These are phyloP conservation scores for Aspergillus fumigatus DNA, from an alignment of 2,329 filamentous ascomycete species.

Conservation along the genomic window DNA sequence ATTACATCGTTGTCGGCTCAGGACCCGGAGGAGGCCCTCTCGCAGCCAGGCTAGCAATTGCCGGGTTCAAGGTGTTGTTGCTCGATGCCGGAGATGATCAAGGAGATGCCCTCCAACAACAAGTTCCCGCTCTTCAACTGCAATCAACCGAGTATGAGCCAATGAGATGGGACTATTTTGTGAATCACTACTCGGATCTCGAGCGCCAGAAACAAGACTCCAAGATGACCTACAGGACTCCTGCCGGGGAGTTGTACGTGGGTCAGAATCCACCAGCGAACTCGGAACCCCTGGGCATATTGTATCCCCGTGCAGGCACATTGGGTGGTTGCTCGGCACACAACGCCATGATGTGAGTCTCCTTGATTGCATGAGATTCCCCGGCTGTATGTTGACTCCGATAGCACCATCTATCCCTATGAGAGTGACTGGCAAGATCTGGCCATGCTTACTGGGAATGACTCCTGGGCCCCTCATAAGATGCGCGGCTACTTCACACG, in stretches of 20 bases:
- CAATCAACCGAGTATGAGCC: conserved; percentile 53
- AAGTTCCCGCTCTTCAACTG: conserved; percentile 52
- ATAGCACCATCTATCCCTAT: conserved; percentile 50
- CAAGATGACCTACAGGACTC: conserved; percentile 55
- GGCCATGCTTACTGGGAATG: conserved; percentile 53
- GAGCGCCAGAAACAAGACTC: conserved; percentile 51
- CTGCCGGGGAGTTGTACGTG: conserved; percentile 51
- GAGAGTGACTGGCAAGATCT: conserved; percentile 57
- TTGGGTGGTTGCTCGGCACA: conserved; percentile 58
- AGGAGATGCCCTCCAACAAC: conserved; percentile 47
- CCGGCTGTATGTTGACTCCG: conserved; percentile 1
- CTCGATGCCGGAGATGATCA: conserved; percentile 59
- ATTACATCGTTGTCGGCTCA: conserved; percentile 60
- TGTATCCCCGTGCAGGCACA: conserved; percentile 54
- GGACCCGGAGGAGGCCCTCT: conserved; percentile 57
- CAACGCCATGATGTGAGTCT: conserved; percentile 51
- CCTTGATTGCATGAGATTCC: background rate
- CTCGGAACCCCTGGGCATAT: conserved; percentile 48
- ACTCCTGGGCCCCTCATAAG: conserved; percentile 51
- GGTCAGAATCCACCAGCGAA: conserved; percentile 49
- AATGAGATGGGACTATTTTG: conserved; percentile 60
- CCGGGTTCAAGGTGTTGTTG: conserved; percentile 57
- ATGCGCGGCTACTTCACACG: conserved; percentile 54
- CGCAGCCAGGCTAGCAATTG: conserved; percentile 55
- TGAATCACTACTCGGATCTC: conserved; percentile 57